A percentile compares a stretch with the other conserved stretches of the same genome.
These are phyloP conservation scores for Lentinus tigrinus DNA, from an alignment of 768 basidiomycete species.

Conservation along the genomic window DNA sequence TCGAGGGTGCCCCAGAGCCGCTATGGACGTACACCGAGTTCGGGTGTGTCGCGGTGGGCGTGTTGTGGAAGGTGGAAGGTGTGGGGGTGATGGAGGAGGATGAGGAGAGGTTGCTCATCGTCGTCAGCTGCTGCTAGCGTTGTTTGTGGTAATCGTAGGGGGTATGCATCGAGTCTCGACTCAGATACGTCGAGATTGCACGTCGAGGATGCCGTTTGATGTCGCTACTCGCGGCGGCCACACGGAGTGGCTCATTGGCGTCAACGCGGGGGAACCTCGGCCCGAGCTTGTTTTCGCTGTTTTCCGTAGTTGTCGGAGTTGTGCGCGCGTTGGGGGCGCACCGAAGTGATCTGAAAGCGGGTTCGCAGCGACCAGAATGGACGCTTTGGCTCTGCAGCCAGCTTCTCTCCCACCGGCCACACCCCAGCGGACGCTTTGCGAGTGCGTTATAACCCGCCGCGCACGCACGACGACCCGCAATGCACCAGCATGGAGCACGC, in stretches of 20 bases:
- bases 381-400: background rate
- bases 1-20: background rate
- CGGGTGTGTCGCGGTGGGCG: slow-evolving; percentile 12
- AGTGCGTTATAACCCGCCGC: background rate
- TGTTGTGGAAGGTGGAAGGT: slow-evolving; percentile 22
- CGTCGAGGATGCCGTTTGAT: too few relatives aligned
- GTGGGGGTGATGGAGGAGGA: slow-evolving; percentile 25
- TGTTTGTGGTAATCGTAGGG: background rate
- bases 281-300: too few relatives aligned
- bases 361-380: background rate
- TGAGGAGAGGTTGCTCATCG: slow-evolving; percentile 24
- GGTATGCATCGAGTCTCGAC: background rate
- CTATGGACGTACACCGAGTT: slow-evolving; percentile 12
- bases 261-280: too few relatives aligned
- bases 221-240: too few relatives aligned
- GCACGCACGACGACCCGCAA: background rate
- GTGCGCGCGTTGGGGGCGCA: too few relatives aligned
- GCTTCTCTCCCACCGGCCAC: background rate
- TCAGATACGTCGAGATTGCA: too few relatives aligned
- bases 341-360: too few relatives aligned
- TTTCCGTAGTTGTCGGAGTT: too few relatives aligned
- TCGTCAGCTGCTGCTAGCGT: background rate
- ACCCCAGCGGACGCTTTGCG: background rate
- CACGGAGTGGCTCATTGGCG: too few relatives aligned
- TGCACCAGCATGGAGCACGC: slow-evolving; percentile 37